These are phyloP conservation scores for Phytophthora pini DNA, from an alignment of 352 stramenopile genomes.

Conservation along the genomic window DNA sequence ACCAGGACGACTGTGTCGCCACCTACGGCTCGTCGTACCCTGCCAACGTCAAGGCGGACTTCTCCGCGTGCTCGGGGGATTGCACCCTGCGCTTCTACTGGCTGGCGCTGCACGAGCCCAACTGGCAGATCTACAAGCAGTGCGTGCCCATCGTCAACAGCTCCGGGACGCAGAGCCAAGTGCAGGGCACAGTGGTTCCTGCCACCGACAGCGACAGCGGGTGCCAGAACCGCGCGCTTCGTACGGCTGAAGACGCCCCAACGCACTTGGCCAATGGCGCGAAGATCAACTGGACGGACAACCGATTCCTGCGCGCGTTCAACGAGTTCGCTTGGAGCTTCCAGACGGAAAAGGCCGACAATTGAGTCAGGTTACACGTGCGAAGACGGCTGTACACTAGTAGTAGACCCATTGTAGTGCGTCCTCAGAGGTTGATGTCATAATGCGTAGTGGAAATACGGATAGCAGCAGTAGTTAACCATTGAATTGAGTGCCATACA, in stretches of 20 bases:
- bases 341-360: constrained; percentile 7
- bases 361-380: constrained; percentile 10
- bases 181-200: constrained; percentile 24
- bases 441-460: constrained; percentile 1
- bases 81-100: constrained; percentile 45
- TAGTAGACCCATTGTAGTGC: constrained; percentile 3
- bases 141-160: constrained; percentile 40
- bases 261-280: constrained; percentile 26
- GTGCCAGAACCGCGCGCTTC: constrained; percentile 35
- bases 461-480: too few relatives aligned
- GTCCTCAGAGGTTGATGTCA: constrained; percentile 12
- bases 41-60: constrained; percentile 36
- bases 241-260: constrained; percentile 23
- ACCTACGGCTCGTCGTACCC: constrained; percentile 34
- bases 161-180: constrained; percentile 17
- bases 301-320: constrained; percentile 42
- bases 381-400: constrained; percentile 3
- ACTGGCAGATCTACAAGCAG: constrained; percentile 56
- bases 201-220: constrained; percentile 18
- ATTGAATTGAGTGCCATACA: too few relatives aligned
- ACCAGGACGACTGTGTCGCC: constrained; percentile 57
- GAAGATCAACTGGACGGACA: constrained; percentile 40
- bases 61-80: constrained; percentile 35
- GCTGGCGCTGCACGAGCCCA: constrained; percentile 44
- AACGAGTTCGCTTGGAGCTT: constrained; percentile 36